Evolutionary conservation across 75 land plant species (phyloP).

Genomic region (Azolla pinnata): DNA sequence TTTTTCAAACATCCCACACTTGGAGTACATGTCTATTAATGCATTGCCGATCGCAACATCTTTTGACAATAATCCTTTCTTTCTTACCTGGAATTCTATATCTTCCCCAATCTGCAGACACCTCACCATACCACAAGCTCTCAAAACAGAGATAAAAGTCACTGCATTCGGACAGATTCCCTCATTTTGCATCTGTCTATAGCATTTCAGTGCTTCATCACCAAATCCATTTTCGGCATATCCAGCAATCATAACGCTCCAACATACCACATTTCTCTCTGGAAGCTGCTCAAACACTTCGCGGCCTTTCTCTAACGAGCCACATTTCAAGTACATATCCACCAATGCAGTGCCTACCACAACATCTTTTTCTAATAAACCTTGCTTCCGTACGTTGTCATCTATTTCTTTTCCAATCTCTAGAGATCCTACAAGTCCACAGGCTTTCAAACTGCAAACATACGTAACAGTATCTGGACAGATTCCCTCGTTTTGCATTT

Average conservation of each 20-base stretch:
- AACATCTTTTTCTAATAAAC: not conserved
- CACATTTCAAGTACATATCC: conserved; percentile 7
- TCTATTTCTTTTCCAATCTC: not conserved
- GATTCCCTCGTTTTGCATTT: conserved; percentile 1
- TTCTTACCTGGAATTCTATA: conserved; percentile 11
- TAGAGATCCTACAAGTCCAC: not conserved
- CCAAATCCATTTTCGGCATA: conserved; percentile 15
- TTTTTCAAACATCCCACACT: too few relatives aligned
- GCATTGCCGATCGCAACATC: not conserved
- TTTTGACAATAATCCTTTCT: not conserved
- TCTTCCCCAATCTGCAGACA: conserved; percentile 13
- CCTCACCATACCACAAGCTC: conserved; percentile 24
- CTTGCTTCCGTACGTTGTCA: not conserved
- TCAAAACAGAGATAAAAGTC: conserved; percentile 25
- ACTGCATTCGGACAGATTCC: conserved; percentile 15
- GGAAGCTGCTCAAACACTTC: not conserved
- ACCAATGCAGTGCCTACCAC: conserved; percentile 6
- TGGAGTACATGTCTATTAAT: too few relatives aligned
- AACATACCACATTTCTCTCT: conserved; percentile 15
- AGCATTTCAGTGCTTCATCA: conserved; percentile 18
- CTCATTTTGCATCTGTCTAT: conserved; percentile 18
- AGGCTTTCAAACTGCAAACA: not conserved
- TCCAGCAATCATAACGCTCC: conserved; percentile 32
- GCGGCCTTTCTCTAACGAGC: too few relatives aligned
- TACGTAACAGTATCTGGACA: conserved; percentile 1